Percentiles rank a stretch among this genome's conserved stretches.
Evolutionary conservation across 2,329 filamentous ascomycete genomes (phyloP).

Genomic region (Xylaria arbuscula): DNA sequence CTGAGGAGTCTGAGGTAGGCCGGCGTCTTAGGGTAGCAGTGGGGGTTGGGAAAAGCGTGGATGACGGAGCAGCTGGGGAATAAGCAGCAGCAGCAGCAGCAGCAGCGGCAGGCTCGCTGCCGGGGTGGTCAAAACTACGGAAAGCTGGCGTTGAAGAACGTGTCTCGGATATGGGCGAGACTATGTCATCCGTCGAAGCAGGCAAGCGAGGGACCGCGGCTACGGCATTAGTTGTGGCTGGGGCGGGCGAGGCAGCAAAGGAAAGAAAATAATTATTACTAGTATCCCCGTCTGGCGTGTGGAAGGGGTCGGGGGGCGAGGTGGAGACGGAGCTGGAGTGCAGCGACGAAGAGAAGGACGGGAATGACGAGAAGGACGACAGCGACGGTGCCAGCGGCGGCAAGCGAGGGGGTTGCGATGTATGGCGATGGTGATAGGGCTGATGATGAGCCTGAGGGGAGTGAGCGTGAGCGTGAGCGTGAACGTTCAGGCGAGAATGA

Average conservation of each 20-base stretch:
- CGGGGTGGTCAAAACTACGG: conserved; percentile 33
- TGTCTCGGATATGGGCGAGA: conserved; percentile 51
- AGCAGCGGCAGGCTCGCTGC: conserved; percentile 28
- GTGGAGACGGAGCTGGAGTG: conserved; percentile 3
- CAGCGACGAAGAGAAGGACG: conserved; percentile 20
- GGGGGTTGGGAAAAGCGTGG: conserved; percentile 40
- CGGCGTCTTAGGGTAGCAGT: conserved; percentile 51
- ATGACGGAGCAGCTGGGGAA: conserved; percentile 12
- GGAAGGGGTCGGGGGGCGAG: conserved; percentile 29
- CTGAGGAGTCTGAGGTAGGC: conserved; percentile 52
- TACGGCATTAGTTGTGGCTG: conserved; percentile 34
- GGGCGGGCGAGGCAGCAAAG: conserved; percentile 23
- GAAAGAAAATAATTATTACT: conserved; percentile 20
- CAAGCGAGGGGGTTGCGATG: conserved; percentile 38
- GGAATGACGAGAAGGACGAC: conserved; percentile 12
- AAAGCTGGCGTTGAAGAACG: conserved; percentile 40
- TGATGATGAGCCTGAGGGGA: conserved; percentile 11
- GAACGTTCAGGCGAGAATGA: neutral
- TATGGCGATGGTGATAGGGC: conserved; percentile 9
- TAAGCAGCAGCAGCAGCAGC: conserved; percentile 15
- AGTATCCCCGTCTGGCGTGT: conserved; percentile 16
- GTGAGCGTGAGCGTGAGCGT: conserved; percentile 15
- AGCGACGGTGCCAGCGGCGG: conserved; percentile 34
- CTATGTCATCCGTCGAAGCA: conserved; percentile 45
- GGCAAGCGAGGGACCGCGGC: conserved; percentile 37